A percentile compares a stretch with the other conserved stretches of the same genome.
phyloP scores from a whole-genome alignment of 2,329 filamentous ascomycete genomes.

The Mariannaea sp. region DNA sequence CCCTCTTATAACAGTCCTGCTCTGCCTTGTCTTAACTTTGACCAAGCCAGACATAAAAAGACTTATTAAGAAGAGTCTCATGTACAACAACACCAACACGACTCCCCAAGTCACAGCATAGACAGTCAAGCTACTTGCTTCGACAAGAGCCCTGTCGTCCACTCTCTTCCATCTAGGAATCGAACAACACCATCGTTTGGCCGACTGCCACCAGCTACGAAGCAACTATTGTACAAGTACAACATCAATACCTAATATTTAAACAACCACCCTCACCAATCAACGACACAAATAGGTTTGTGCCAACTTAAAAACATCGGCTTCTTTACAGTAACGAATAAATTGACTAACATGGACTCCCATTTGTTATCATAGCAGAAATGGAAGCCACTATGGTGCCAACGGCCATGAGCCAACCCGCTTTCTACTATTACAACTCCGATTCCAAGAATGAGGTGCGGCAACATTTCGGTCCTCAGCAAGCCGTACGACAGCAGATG shows the following conservation, averaged over 20 bases:
- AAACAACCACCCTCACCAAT: slow-evolving; percentile 27
- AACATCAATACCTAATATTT: slow-evolving; percentile 35
- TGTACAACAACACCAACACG: slow-evolving; percentile 40
- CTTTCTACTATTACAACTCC: slow-evolving; percentile 87
- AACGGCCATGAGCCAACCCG: slow-evolving; percentile 70
- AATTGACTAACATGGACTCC: slow-evolving; percentile 25
- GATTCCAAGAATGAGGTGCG: slow-evolving; percentile 73
- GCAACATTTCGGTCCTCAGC: slow-evolving; percentile 69
- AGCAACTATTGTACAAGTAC: slow-evolving; percentile 36
- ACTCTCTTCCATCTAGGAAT: slow-evolving; percentile 43
- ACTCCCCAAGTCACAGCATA: slow-evolving; percentile 39
- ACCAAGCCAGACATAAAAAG: slow-evolving; percentile 17
- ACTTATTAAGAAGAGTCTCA: slow-evolving; percentile 32
- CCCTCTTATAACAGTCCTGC: slow-evolving; percentile 30
- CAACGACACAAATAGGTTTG: slow-evolving; percentile 31
- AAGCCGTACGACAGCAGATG: slow-evolving; percentile 53
- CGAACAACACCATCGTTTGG: slow-evolving; percentile 37
- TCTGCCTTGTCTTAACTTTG: slow-evolving; percentile 17
- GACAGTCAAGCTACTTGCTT: slow-evolving; percentile 41
- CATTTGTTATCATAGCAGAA: slow-evolving; percentile 42
- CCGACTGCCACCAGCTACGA: slow-evolving; percentile 28
- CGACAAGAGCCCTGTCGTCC: slow-evolving; percentile 47
- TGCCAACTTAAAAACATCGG: slow-evolving; percentile 27
- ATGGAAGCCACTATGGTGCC: slow-evolving; percentile 69
- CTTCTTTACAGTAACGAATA: slow-evolving; percentile 6